Percentiles rank a stretch among this genome's conserved stretches.
Evolutionary conservation across 257 asterid species (phyloP).

Genomic region (Solanum arcanum): DNA sequence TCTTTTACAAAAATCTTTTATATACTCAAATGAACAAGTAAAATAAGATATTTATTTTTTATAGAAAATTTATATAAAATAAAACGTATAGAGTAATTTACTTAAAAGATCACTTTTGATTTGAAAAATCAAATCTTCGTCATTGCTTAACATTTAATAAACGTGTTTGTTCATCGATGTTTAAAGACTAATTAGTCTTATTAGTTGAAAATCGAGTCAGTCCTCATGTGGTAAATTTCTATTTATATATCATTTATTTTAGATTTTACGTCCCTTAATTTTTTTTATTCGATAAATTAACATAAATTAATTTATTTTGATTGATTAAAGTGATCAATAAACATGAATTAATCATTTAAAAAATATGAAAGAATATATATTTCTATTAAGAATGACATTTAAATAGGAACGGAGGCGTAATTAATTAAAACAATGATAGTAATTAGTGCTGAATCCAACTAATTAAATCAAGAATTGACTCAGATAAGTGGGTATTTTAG

Average conservation of each 20-base stretch:
- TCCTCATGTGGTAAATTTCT: neutral
- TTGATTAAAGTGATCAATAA: too few species aligned
- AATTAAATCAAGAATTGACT: neutral
- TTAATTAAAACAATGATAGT: neutral
- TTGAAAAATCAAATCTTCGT: neutral
- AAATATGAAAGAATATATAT: too few species aligned
- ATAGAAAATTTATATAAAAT: rapidly evolving
- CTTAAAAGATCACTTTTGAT: neutral
- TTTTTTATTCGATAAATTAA: neutral
- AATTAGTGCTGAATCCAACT: neutral
- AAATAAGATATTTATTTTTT: neutral
- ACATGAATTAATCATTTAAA: neutral
- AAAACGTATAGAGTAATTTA: neutral
- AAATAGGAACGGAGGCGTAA: neutral
- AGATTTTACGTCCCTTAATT: neutral
- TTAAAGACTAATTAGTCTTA: neutral
- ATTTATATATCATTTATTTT: too few species aligned
- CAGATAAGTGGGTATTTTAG: neutral
- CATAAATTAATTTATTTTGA: too few species aligned
- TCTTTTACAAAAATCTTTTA: neutral
- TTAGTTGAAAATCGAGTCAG: neutral
- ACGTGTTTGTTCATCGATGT: neutral
- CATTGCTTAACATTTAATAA: neutral
- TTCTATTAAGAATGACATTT: neutral
- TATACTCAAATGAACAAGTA: neutral